Evolutionary conservation across 306 rosid species (phyloP).

Genomic region (Hippophae tibetana): DNA sequence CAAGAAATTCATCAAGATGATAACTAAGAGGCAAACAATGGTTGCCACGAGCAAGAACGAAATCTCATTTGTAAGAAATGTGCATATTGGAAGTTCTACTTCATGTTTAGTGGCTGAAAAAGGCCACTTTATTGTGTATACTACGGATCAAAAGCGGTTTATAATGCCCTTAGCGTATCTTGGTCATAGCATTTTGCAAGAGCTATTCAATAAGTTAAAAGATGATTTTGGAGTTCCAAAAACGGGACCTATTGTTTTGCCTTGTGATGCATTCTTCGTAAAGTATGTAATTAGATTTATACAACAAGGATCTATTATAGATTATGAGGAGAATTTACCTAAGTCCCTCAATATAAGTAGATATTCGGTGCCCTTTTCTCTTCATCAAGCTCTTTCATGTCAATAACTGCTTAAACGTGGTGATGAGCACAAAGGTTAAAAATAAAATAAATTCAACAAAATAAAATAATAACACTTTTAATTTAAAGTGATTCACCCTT

Average conservation of each 20-base stretch:
- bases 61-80: not conserved
- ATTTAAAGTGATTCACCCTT: too few relatives aligned
- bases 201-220: conserved; percentile 7
- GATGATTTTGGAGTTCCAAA: conserved; percentile 24
- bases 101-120: not conserved
- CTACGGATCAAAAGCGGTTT: conserved; percentile 10
- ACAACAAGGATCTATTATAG: not conserved
- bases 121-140: conserved; percentile 17
- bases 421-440: too few relatives aligned
- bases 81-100: not conserved
- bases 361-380: not conserved
- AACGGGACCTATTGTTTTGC: conserved; percentile 22
- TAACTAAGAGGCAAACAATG: not conserved
- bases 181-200: not conserved
- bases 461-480: too few relatives aligned
- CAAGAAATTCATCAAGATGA: conserved; percentile 12
- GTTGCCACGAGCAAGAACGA: not conserved
- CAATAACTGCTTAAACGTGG: not conserved
- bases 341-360: not conserved
- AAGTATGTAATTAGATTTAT: conserved; percentile 5
- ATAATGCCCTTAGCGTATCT: conserved; percentile 19
- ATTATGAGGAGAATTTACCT: not conserved
- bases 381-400: not conserved
- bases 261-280: conserved; percentile 32
- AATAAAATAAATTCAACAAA: too few relatives aligned